These are phyloP conservation scores for Ceratocystis alfenasii DNA, from an alignment of 2,329 filamentous ascomycete genomes.

Conservation along the genomic window DNA sequence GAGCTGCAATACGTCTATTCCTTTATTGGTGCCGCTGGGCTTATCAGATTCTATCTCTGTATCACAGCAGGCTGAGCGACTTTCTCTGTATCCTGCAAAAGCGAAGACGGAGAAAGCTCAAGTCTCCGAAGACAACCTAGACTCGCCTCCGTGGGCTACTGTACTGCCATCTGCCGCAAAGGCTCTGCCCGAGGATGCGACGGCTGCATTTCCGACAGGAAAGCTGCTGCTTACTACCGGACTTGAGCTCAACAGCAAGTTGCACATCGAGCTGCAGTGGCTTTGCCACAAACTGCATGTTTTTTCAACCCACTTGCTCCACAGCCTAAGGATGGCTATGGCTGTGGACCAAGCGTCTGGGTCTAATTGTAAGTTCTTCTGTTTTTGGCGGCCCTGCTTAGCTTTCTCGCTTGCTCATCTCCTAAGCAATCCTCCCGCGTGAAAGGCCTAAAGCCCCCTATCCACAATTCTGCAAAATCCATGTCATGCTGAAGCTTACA, in stretches of 20 bases:
- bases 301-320: conserved; percentile 19
- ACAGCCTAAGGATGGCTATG: conserved; percentile 15
- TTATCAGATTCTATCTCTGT: not conserved
- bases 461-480: not conserved
- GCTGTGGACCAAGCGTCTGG: conserved; percentile 7
- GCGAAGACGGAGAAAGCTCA: not conserved
- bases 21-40: conserved; percentile 9
- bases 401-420: not conserved
- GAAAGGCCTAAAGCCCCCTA: not conserved
- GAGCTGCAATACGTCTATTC: conserved; percentile 7
- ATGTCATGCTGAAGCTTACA: not conserved
- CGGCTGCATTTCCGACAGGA: not conserved
- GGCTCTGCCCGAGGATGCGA: not conserved
- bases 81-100: not conserved
- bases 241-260: conserved; percentile 10
- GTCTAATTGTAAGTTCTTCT: conserved; percentile 4
- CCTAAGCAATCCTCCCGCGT: not conserved
- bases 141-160: not conserved
- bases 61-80: not conserved
- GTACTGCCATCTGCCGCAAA: conserved; percentile 7
- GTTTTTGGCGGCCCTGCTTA: not conserved
- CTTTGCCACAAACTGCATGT: conserved; percentile 19
- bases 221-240: not conserved
- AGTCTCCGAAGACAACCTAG: not conserved
- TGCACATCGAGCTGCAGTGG: conserved; percentile 18